A percentile compares a stretch with the other conserved stretches of the same genome.
Evolutionary conservation across 176 grass and related monocot genomes (phyloP).

Genomic region (Musa troglodytarum): DNA sequence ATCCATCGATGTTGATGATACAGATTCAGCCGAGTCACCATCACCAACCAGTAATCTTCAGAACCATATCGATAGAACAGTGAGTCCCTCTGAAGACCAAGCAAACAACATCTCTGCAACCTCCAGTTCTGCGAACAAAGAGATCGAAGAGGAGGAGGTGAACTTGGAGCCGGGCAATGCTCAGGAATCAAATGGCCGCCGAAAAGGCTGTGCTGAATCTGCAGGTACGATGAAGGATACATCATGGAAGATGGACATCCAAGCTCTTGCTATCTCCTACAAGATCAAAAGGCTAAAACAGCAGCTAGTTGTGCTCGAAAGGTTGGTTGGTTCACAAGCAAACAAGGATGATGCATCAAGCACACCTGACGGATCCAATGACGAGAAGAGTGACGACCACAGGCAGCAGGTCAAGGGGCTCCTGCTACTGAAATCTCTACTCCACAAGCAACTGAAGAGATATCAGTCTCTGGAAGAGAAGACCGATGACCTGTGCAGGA

Average conservation of each 20-base stretch:
- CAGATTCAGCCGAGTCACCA: background rate
- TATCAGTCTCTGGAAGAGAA: slow-evolving; percentile 84
- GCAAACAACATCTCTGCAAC: background rate
- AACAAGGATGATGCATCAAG: slow-evolving; percentile 16
- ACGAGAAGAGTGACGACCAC: background rate
- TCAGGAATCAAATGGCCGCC: slow-evolving; percentile 5
- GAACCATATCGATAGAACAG: background rate
- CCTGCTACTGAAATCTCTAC: slow-evolving; percentile 36
- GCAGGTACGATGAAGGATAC: slow-evolving; percentile 19
- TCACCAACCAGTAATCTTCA: background rate
- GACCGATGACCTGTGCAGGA: slow-evolving; percentile 54
- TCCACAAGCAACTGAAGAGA: slow-evolving; percentile 66
- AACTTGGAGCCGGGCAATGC: slow-evolving; percentile 28
- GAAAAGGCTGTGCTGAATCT: slow-evolving; percentile 15
- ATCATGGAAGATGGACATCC: slow-evolving; percentile 60
- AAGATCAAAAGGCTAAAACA: slow-evolving; percentile 93
- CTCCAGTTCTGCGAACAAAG: background rate
- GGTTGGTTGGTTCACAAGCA: slow-evolving; percentile 20
- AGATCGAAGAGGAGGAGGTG: slow-evolving; percentile 62
- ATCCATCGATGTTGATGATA: background rate
- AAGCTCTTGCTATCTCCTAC: slow-evolving; percentile 72
- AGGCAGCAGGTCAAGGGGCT: slow-evolving; percentile 38
- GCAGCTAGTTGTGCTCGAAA: slow-evolving; percentile 55
- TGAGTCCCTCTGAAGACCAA: background rate
- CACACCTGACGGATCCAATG: background rate